Conservation (phyloP, 2,329 filamentous ascomycete species). For the Lecanoromycetidae sp. region DNA sequence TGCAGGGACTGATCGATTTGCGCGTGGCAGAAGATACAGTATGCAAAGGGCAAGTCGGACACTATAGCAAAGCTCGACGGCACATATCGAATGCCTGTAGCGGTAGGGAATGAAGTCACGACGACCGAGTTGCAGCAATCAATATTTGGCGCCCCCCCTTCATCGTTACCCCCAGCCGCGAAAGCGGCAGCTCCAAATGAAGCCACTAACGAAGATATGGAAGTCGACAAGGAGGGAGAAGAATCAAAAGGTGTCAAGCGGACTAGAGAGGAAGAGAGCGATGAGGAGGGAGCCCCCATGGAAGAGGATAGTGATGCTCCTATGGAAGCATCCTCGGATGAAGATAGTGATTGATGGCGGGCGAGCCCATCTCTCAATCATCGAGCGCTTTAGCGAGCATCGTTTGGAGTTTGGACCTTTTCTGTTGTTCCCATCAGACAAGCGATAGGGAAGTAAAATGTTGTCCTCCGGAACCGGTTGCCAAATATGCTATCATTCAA, state of each 20-base stretch:
- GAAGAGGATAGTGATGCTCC: constrained; percentile 48
- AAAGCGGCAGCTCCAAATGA: constrained; percentile 40
- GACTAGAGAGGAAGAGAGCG: constrained; percentile 54
- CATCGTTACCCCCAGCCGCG: constrained; percentile 26
- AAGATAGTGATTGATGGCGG: constrained; percentile 38
- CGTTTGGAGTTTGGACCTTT: constrained; percentile 12
- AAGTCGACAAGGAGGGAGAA: constrained; percentile 31
- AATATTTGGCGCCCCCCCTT: constrained; percentile 57
- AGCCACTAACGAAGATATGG: constrained; percentile 37
- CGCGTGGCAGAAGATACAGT: constrained; percentile 64
- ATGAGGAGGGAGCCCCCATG: constrained; percentile 37
- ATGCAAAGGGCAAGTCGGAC: constrained; percentile 81
- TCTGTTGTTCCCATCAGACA: not conserved
- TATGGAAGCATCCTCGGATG: constrained; percentile 61
- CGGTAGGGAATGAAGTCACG: constrained; percentile 44
- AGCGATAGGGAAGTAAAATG: not conserved
- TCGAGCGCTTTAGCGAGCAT: constrained; percentile 11
- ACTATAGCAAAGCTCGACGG: constrained; percentile 85
- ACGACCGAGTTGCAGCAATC: constrained; percentile 66
- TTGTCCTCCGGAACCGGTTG: not conserved
- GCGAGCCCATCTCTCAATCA: constrained; percentile 10
- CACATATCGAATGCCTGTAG: constrained; percentile 60
- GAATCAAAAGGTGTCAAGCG: constrained; percentile 53
- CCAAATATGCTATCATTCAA: not conserved
- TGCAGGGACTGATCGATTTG: not conserved